Base-by-base conservation (phyloP, 805 yeast species). In the Cyberlindnera misumaiensis region DNA sequence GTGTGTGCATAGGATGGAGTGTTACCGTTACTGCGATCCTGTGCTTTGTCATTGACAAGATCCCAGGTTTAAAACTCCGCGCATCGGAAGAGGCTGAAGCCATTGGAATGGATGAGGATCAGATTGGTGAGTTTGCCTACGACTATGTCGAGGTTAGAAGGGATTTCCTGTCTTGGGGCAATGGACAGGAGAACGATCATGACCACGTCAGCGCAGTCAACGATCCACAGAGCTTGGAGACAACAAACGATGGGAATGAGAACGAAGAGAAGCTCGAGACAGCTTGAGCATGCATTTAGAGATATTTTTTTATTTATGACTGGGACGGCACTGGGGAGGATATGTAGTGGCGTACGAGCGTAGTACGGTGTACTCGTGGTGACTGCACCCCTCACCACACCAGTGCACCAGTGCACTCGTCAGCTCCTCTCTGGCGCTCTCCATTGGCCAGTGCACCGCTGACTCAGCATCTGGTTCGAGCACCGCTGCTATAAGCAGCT, bases 51-150 rank as follows among this genome's bases (percentile, higher is more conserved):
- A 70, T 88, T 38, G 69, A 90, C 63, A 72, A 70, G 46, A 80
- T 87, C 24, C 98, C 97, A 6, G 89, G 88, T 12, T 72, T 86
- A 52, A 70, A 80, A 36, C 67, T 93, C 53, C 74, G 97, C 56
- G 87, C 87, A 5, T 71, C 77, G 45, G 94, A 84, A 59, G 80
- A 81, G 26, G 96, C 82, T 16, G 98, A 90, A 61, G 85, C 81
- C 46, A 68, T 70, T 25, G 98, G 98, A 41, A 75, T 89, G 66
- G 98, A 90, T 60, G 97, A 89, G 60, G 95, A 87, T 63, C 96
- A 90, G 65, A 85, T 90, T 50, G 98, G 97, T 36, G 98, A 90
- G 64, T 90, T 89, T 64, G 97, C 97, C n/a, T 90, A 90, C 60
- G 97, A 90, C 62, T 90, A 88, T 58, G 96, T 90, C 41, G 98